phyloP scores from a whole-genome alignment of 805 yeast genomes.

The Nakazawaea ernobii region DNA sequence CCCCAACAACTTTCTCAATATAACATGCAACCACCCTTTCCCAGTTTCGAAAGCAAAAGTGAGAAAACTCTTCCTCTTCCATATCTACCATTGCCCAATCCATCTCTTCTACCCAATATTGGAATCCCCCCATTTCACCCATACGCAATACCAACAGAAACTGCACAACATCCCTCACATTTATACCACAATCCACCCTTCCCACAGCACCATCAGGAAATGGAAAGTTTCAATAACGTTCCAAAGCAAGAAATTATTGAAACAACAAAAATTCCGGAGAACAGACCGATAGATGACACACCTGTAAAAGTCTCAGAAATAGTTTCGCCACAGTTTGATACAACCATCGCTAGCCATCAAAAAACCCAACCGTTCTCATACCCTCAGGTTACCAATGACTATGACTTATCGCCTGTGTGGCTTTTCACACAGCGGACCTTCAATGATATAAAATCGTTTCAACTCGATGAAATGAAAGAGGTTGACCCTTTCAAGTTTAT shows the following conservation, averaged over 20 bases:
- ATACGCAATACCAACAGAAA: background rate
- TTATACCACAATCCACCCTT: background rate
- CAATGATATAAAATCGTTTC: background rate
- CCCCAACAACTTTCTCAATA: slow-evolving; percentile 3
- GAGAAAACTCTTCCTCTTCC: background rate
- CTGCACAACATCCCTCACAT: background rate
- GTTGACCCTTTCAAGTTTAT: slow-evolving; percentile 5
- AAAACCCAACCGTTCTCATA: background rate
- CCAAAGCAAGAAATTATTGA: too few species aligned
- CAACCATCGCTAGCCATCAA: background rate
- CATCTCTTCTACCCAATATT: background rate
- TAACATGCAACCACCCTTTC: slow-evolving; percentile 1
- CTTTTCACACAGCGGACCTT: background rate
- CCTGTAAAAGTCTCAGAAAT: background rate
- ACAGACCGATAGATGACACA: too few species aligned
- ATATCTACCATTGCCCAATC: background rate
- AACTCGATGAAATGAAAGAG: background rate
- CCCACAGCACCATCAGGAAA: background rate
- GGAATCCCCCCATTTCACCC: background rate
- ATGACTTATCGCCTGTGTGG: background rate
- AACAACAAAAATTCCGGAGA: too few species aligned
- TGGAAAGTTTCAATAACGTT: too few species aligned
- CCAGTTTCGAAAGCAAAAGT: background rate
- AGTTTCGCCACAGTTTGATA: background rate
- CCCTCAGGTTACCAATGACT: background rate